Conservation (phyloP, 177 flowering plant genomes). For the Vitis hybrid region DNA sequence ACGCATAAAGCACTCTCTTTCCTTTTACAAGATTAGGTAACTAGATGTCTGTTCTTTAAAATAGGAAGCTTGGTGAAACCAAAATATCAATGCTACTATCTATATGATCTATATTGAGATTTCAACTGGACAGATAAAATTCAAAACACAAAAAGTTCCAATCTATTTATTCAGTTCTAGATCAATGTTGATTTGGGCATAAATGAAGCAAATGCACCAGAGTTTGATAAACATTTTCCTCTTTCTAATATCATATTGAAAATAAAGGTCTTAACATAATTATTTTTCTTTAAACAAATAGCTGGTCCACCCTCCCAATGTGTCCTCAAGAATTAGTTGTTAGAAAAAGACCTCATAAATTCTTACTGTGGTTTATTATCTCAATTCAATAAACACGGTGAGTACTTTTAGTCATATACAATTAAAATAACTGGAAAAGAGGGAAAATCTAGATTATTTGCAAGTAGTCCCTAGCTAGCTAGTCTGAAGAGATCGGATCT, state of each 20-base stretch:
- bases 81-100: no score
- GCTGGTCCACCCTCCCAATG: background rate
- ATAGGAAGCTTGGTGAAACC: no score
- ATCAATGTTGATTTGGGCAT: no score
- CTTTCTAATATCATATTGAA: background rate
- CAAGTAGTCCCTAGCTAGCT: background rate
- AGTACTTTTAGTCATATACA: background rate
- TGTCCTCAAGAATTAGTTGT: background rate
- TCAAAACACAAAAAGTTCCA: no score
- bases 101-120: no score
- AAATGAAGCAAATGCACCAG: background rate
- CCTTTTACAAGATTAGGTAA: no score
- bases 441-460: background rate
- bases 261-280: background rate
- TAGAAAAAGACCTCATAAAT: background rate
- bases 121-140: no score
- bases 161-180: no score
- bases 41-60: no score
- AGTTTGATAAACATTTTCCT: background rate
- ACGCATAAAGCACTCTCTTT: no score
- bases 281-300: background rate
- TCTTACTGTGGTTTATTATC: background rate
- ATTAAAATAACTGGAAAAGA: background rate
- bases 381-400: background rate
- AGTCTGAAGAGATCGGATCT: background rate